Evolutionary conservation across 129 eudicot genomes (phyloP).

Genomic region (Smallanthus sonchifolius): DNA sequence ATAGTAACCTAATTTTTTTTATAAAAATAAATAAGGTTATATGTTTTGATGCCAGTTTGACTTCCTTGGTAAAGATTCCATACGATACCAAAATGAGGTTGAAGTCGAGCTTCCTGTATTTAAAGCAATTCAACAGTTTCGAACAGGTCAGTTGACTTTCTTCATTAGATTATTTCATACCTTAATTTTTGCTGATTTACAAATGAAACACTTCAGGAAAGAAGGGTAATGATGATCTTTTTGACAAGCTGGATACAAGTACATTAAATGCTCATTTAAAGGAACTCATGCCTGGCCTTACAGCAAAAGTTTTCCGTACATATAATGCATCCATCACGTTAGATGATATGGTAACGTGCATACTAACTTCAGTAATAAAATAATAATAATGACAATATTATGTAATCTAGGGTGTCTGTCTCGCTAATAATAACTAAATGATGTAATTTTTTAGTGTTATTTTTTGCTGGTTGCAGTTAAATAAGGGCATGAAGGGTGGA

Average conservation of each 20-base stretch:
- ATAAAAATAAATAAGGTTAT: not conserved
- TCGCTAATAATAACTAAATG: not conserved
- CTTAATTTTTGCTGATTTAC: not conserved
- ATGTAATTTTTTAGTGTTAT: not conserved
- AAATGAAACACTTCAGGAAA: conserved; percentile 48
- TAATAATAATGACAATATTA: not conserved
- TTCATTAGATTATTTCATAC: not conserved
- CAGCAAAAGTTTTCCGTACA: conserved; percentile 99
- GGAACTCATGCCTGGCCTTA: conserved; percentile 97
- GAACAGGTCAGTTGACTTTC: conserved; percentile 51
- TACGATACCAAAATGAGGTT: conserved; percentile 82
- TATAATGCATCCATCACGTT: conserved; percentile 91
- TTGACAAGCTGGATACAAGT: conserved; percentile 86
- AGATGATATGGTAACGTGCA: conserved; percentile 86
- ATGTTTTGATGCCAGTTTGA: conserved; percentile 65
- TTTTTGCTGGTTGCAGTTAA: conserved; percentile 45
- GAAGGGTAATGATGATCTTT: conserved; percentile 69
- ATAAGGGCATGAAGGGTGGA: conserved; percentile 53
- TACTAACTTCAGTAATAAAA: not conserved
- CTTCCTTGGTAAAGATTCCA: conserved; percentile 99
- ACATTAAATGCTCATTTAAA: conserved; percentile 90
- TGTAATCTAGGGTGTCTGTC: not conserved
- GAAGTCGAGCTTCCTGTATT: conserved; percentile 77
- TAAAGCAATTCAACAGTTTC: conserved; percentile 86
- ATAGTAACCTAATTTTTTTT: not conserved